phyloP scores from a whole-genome alignment of 2,329 filamentous ascomycete species.

The Aspergillus versicolor region DNA sequence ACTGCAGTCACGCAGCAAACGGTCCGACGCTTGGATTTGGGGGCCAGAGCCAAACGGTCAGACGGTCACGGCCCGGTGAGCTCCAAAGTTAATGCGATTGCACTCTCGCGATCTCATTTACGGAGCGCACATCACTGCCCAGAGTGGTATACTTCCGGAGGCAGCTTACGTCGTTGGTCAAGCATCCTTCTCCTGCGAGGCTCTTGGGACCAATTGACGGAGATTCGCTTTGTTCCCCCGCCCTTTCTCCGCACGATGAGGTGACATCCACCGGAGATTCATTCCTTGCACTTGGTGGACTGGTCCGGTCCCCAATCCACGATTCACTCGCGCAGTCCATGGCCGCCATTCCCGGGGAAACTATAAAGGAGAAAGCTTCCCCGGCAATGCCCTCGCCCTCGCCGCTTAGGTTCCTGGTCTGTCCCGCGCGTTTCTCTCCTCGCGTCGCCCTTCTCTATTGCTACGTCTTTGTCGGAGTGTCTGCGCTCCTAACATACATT shows the following conservation, averaged over 20 bases:
- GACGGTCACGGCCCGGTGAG: too few relatives aligned
- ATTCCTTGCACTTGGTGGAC: background rate
- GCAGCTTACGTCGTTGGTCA: slow-evolving; percentile 21
- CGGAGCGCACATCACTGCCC: background rate
- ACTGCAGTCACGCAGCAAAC: too few relatives aligned
- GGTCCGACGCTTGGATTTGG: too few relatives aligned
- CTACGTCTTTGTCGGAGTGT: slow-evolving; percentile 30
- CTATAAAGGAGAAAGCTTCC: slow-evolving; percentile 16
- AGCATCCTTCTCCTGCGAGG: slow-evolving; percentile 7
- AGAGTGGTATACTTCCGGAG: slow-evolving; percentile 1
- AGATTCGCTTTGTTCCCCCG: slow-evolving; percentile 15
- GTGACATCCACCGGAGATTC: slow-evolving; percentile 10
- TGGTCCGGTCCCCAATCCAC: background rate
- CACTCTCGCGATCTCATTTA: background rate
- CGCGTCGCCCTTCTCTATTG: slow-evolving; percentile 30
- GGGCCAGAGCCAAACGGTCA: too few relatives aligned
- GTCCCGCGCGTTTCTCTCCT: slow-evolving; percentile 28
- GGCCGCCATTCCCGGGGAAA: background rate
- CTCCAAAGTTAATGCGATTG: too few relatives aligned
- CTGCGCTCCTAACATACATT: slow-evolving; percentile 28
- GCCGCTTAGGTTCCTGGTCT: slow-evolving; percentile 27
- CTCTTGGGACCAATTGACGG: slow-evolving; percentile 20
- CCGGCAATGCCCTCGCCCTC: slow-evolving; percentile 13
- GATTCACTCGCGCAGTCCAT: background rate
- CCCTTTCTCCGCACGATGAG: slow-evolving; percentile 19